Percentiles rank a stretch among this genome's conserved stretches.
Conservation (phyloP, 345 rosid species). For the Camelina sativa region DNA sequence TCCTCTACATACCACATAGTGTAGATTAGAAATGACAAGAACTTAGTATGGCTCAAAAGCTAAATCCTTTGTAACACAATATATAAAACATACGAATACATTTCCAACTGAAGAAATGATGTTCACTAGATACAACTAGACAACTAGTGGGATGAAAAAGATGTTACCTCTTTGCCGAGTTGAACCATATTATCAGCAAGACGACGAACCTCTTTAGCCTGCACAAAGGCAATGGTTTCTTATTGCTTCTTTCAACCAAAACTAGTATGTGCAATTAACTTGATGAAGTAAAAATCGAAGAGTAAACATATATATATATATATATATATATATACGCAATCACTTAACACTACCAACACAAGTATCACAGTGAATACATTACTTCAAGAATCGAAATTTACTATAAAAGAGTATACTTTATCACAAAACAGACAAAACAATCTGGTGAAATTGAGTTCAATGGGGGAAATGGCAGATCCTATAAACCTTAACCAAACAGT, state of each 20-base stretch:
- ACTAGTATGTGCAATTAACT: no score
- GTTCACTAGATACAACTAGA: background rate
- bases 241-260: background rate
- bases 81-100: background rate
- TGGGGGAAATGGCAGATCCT: background rate
- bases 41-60: background rate
- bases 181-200: slow-evolving; percentile 94
- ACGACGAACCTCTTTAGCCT: slow-evolving; percentile 91
- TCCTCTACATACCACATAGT: background rate
- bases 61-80: background rate
- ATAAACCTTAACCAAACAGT: slow-evolving; percentile 45
- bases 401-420: slow-evolving; percentile 4
- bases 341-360: background rate
- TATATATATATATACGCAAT: no score
- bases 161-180: slow-evolving; percentile 81
- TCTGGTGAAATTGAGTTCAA: slow-evolving; percentile 42
- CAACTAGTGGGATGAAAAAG: background rate
- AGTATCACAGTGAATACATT: background rate
- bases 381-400: background rate
- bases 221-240: slow-evolving; percentile 16
- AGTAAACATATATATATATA: no score
- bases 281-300: no score
- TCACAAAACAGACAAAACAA: background rate
- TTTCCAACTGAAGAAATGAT: background rate
- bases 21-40: background rate